phyloP scores from a whole-genome alignment of 768 basidiomycete species.

The Asterophora parasitica region DNA sequence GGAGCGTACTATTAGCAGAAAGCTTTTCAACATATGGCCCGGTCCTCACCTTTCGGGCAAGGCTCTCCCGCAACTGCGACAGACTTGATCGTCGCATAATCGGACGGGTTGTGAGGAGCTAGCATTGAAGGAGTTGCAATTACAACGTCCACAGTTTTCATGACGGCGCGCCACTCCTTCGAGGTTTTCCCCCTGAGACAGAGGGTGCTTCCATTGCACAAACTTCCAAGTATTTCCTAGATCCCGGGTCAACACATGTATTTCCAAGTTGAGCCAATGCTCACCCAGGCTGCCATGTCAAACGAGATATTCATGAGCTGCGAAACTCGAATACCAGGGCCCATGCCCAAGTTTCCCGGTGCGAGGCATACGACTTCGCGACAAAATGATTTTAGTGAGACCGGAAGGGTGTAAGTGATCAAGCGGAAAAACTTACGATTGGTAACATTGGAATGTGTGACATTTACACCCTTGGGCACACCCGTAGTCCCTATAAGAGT shows the following conservation, averaged over 20 bases:
- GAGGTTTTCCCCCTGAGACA: constrained; percentile 46
- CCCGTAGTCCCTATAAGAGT: constrained; percentile 47
- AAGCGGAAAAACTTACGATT: constrained; percentile 39
- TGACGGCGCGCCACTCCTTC: constrained; percentile 43
- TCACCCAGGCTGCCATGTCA: constrained; percentile 60
- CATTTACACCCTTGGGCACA: constrained; percentile 52
- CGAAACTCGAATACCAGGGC: constrained; percentile 45
- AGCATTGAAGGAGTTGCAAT: constrained; percentile 51
- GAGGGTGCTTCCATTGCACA: constrained; percentile 46
- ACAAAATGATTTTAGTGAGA: background rate
- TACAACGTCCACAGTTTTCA: constrained; percentile 45
- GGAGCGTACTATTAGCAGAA: background rate
- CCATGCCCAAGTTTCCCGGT: constrained; percentile 54
- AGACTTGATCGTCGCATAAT: constrained; percentile 44
- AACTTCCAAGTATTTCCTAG: constrained; percentile 49
- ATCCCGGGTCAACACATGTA: constrained; percentile 38
- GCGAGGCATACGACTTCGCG: constrained; percentile 28
- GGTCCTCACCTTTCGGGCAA: constrained; percentile 38
- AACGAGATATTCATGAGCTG: constrained; percentile 61
- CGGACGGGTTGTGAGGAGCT: constrained; percentile 37
- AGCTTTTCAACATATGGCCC: background rate
- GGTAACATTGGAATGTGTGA: constrained; percentile 48
- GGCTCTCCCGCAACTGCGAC: constrained; percentile 49
- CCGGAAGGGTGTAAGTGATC: background rate
- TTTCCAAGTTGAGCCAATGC: background rate